Conservation (phyloP, 768 basidiomycete genomes). For the Lepiota venenata region DNA sequence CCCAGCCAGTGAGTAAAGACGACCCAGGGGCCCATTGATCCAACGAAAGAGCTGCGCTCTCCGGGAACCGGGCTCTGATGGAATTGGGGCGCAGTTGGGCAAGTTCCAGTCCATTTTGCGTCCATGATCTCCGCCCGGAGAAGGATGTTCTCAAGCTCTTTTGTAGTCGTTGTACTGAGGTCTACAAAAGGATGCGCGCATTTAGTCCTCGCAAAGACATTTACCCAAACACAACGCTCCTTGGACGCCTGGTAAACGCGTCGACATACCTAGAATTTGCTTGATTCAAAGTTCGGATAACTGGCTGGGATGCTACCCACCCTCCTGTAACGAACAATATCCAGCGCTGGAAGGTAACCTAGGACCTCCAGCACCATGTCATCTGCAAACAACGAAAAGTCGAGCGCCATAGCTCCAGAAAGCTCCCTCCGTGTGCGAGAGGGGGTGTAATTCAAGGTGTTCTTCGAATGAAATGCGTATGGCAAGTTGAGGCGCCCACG, state of each 20-base stretch:
- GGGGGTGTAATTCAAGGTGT: no score
- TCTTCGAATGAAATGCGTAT: no score
- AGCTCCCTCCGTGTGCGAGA: no score
- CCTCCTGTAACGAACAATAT: constrained; percentile 3
- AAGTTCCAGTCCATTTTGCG: constrained; percentile 2
- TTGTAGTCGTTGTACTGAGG: not conserved
- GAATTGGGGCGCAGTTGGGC: not conserved
- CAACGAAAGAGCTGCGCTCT: not conserved
- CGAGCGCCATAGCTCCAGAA: not conserved
- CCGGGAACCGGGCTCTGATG: not conserved
- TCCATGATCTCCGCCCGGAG: constrained; percentile 6
- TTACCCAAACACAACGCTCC: constrained; percentile 5
- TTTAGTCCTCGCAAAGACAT: not conserved
- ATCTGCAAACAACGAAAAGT: constrained; percentile 5
- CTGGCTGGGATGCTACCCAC: not conserved
- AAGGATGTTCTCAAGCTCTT: constrained; percentile 1
- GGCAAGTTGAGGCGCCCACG: no score
- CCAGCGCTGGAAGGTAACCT: constrained; percentile 5
- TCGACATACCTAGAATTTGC: not conserved
- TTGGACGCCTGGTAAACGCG: constrained; percentile 5
- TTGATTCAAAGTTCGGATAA: not conserved
- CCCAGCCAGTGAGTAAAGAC: not conserved
- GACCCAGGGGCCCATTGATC: not conserved
- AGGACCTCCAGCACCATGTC: constrained; percentile 8
- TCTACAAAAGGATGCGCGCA: constrained; percentile 1